phyloP scores from a whole-genome alignment of 106 monocot genomes.

The Apostasia shenzhenica region DNA sequence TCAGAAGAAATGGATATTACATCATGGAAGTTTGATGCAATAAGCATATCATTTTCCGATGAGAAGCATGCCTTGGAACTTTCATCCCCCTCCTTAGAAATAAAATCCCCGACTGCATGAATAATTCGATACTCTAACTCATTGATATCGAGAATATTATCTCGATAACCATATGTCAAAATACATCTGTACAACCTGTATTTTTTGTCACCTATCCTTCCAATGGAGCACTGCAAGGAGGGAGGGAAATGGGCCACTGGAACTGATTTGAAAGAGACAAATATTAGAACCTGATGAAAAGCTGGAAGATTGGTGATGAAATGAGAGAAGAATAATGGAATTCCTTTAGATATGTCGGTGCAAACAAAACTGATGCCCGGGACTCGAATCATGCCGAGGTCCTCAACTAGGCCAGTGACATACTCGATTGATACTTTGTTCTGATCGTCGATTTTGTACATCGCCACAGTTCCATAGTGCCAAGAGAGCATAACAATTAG shows the following conservation, averaged over 20 bases:
- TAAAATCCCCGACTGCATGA: slow-evolving; percentile 9
- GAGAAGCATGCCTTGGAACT: slow-evolving; percentile 1
- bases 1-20: background rate
- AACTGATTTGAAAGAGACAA: slow-evolving; percentile 17
- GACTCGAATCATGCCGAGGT: slow-evolving; percentile 10
- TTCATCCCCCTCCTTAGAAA: slow-evolving; percentile 9
- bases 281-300: slow-evolving; percentile 10
- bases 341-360: slow-evolving; percentile 10
- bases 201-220: slow-evolving; percentile 10
- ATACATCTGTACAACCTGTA: slow-evolving; percentile 15
- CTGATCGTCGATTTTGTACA: slow-evolving; percentile 7
- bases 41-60: slow-evolving; percentile 1
- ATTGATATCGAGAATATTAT: slow-evolving; percentile 11
- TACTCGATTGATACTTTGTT: slow-evolving; percentile 15
- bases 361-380: slow-evolving; percentile 17
- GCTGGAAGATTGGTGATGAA: slow-evolving; percentile 17
- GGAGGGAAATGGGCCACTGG: slow-evolving; percentile 9
- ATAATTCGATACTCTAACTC: slow-evolving; percentile 17
- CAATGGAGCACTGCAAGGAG: slow-evolving; percentile 9
- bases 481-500: slow-evolving; percentile 7
- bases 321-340: slow-evolving; percentile 17
- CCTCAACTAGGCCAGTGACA: slow-evolving; percentile 2
- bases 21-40: slow-evolving; percentile 2
- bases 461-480: slow-evolving; percentile 13
- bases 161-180: slow-evolving; percentile 17